Evolutionary conservation across 2,329 filamentous ascomycete genomes (phyloP), one percentile per base, ranked within the genome.

Genomic region (Lecanosticta acicola): DNA sequence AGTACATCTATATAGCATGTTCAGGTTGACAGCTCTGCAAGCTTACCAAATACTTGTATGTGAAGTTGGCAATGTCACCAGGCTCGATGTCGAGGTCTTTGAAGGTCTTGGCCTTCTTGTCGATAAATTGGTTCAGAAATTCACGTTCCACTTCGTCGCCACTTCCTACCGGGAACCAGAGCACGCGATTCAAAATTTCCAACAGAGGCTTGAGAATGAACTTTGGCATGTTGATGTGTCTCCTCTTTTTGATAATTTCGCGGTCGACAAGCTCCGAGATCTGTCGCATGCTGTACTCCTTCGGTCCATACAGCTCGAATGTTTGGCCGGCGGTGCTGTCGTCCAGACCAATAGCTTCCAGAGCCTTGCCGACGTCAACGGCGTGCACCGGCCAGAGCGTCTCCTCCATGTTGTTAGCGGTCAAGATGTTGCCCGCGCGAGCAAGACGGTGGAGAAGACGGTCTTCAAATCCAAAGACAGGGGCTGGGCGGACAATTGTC

Each of bases 401-500:
- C 76, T 98, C 85, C 67, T 88, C 79, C 85, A 97, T 88, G 73
- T 91, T 81, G 73, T 98, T 98, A 47, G 88, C 79, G 18, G 89
- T 96, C 63, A 97, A 79, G 47, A 95, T 65, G 67, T 94, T 94
- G 49, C 82, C 81, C 9, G 83, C 76, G 56, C 81, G 79, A 34
- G 91, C 93, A 42, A 97, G 81, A 65, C 82, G 87, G 68, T 94
- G 81, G 32, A 98, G 81, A 36, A 98, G 79, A 61, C 84, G 84
- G 70, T 98, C 93, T 70, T 98, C 93, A 63, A 89, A 94, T 29
- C 93, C 93, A 65, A 94, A 98, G 68, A 95, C 79, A 43, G 90
- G 93, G 10, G 91, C 87, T 36, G 93, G 93, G 54, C 93, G 83
- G 55, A 98, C 93, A 59, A 98, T 89, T 37, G 93, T 98, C 14